Percentiles rank a stretch among this genome's conserved stretches.
phyloP scores from a whole-genome alignment of 2,329 filamentous ascomycete genomes.

The Aspergillus flavus region DNA sequence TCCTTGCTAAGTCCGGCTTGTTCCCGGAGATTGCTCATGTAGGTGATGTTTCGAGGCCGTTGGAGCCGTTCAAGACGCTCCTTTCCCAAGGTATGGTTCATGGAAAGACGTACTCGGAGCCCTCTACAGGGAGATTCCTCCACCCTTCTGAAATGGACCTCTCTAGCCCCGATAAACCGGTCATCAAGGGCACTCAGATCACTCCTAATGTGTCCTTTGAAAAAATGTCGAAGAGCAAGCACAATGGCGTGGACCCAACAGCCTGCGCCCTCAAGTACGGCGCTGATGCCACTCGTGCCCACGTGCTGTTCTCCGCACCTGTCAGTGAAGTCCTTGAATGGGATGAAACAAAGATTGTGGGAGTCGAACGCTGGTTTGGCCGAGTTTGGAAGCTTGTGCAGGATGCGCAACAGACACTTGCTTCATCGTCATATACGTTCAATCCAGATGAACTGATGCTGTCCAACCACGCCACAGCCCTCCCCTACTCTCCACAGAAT shows the following conservation, averaged over 20 bases:
- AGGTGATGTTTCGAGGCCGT: conserved; percentile 38
- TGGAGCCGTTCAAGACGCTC: conserved; percentile 80
- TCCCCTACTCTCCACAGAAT: conserved; percentile 31
- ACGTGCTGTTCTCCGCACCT: conserved; percentile 87
- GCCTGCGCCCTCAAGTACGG: conserved; percentile 73
- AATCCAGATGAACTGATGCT: conserved; percentile 18
- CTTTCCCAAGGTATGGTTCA: conserved; percentile 94
- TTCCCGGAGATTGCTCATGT: conserved; percentile 41
- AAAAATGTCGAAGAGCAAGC: conserved; percentile 95
- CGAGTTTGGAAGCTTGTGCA: conserved; percentile 64
- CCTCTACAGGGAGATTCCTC: conserved; percentile 73
- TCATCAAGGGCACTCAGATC: conserved; percentile 63
- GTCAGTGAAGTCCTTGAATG: conserved; percentile 83
- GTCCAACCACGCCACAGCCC: conserved; percentile 25
- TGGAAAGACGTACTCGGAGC: conserved; percentile 78
- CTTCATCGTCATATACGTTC: conserved; percentile 25
- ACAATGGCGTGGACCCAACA: conserved; percentile 85
- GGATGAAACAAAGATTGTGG: conserved; percentile 81
- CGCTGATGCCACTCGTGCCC: conserved; percentile 80
- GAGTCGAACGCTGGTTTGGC: conserved; percentile 78
- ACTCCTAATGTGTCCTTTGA: conserved; percentile 69
- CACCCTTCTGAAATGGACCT: conserved; percentile 74
- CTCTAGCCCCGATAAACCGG: conserved; percentile 57
- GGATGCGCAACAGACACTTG: conserved; percentile 34
- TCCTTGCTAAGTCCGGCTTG: conserved; percentile 61